phyloP scores from a whole-genome alignment of 768 basidiomycete species.

The Phlebiopsis flavidoalba region DNA sequence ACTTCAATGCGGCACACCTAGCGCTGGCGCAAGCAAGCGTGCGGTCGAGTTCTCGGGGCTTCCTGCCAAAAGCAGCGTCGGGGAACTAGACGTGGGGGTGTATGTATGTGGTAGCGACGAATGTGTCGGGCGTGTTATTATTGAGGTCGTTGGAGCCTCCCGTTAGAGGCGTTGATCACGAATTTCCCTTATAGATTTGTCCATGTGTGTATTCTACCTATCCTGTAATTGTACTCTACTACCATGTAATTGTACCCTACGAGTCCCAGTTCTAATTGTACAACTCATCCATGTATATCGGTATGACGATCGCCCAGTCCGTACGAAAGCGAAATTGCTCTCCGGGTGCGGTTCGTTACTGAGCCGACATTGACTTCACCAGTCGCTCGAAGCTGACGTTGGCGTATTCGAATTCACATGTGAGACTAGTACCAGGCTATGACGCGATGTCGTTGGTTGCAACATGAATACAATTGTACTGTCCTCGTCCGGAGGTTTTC shows the following conservation, averaged over 20 bases:
- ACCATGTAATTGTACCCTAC: background rate
- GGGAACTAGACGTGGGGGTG: slow-evolving; percentile 50
- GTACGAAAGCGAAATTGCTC: too few species aligned
- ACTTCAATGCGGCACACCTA: slow-evolving; percentile 24
- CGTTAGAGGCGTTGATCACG: background rate
- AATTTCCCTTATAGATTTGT: background rate
- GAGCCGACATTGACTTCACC: too few species aligned
- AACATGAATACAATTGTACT: too few species aligned
- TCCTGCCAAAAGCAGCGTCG: slow-evolving; percentile 44
- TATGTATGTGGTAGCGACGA: slow-evolving; percentile 40
- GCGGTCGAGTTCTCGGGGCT: slow-evolving; percentile 54
- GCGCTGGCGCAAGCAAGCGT: slow-evolving; percentile 36
- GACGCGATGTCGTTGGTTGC: too few species aligned
- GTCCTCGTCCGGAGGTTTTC: too few species aligned
- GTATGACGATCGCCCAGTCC: too few species aligned
- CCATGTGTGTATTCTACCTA: background rate
- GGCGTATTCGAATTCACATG: too few species aligned
- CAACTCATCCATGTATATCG: too few species aligned
- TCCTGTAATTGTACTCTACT: background rate
- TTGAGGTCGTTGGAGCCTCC: slow-evolving; percentile 44
- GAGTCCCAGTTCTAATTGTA: background rate
- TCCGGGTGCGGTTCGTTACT: too few species aligned
- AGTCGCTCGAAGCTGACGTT: too few species aligned
- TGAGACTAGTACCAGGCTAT: too few species aligned
- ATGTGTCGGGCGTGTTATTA: slow-evolving; percentile 48